Evolutionary conservation across 2,329 filamentous ascomycete species (phyloP).

Genomic region (Colletotrichum caudatum): DNA sequence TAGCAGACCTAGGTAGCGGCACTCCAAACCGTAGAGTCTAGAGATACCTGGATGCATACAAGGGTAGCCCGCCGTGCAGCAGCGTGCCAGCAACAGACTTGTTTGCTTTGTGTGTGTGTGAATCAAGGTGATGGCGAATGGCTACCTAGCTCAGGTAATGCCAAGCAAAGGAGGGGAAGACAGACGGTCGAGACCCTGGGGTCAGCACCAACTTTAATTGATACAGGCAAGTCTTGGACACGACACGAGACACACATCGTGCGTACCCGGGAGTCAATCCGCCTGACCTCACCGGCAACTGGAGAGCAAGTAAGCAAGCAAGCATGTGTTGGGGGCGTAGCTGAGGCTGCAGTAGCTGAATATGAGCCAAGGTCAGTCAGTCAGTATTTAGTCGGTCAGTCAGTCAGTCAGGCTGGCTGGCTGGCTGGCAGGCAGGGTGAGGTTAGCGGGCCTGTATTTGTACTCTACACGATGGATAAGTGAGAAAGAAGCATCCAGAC

Average conservation of each 20-base stretch:
- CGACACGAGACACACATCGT: slow-evolving; percentile 24
- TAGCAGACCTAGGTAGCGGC: background rate
- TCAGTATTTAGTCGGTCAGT: too few species aligned
- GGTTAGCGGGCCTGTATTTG: background rate
- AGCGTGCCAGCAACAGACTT: slow-evolving; percentile 8
- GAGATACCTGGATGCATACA: background rate
- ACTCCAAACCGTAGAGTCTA: background rate
- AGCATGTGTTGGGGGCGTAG: background rate
- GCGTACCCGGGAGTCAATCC: background rate
- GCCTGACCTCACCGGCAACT: background rate
- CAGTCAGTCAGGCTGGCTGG: too few species aligned
- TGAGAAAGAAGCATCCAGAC: background rate
- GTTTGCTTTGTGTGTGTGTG: background rate
- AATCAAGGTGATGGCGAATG: slow-evolving; percentile 4
- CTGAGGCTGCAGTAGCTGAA: slow-evolving; percentile 2
- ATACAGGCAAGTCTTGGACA: slow-evolving; percentile 27
- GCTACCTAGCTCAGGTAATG: background rate
- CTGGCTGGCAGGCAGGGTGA: too few species aligned
- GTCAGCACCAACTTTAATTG: slow-evolving; percentile 30
- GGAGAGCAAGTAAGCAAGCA: background rate
- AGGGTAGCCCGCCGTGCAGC: background rate
- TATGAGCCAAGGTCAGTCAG: background rate
- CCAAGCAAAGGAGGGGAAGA: background rate
- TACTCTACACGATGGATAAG: background rate
- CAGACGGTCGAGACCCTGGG: background rate